A percentile compares a stretch with the other conserved stretches of the same genome.
Evolutionary conservation across 1,284 basidiomycete species (phyloP).

Genomic region (Cryptococcus sp.): DNA sequence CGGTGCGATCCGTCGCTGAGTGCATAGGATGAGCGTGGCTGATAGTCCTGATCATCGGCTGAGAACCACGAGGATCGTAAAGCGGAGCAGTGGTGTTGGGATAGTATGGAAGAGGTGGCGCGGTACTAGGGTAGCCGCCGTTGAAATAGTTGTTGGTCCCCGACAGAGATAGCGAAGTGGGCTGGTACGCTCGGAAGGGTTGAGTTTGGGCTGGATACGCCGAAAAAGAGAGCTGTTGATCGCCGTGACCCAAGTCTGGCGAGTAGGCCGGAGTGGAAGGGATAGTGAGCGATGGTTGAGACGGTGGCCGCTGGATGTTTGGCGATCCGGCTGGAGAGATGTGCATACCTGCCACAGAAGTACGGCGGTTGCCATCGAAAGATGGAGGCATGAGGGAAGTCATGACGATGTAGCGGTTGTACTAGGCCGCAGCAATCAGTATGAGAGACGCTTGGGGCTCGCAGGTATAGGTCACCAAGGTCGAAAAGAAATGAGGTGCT

Average conservation of each 20-base stretch:
- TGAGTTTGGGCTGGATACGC: constrained; percentile 17
- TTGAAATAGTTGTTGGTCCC: constrained; percentile 13
- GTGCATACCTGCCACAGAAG: constrained; percentile 28
- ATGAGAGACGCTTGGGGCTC: neutral
- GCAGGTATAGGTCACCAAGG: neutral
- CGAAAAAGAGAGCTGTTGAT: constrained; percentile 18
- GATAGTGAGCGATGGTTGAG: constrained; percentile 36
- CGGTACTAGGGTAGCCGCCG: constrained; percentile 24
- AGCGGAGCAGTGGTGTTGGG: constrained; percentile 12
- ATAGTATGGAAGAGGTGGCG: constrained; percentile 24
- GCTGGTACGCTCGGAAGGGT: constrained; percentile 18
- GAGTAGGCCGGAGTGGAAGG: constrained; percentile 26
- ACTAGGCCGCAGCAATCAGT: neutral
- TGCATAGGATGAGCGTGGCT: constrained; percentile 42
- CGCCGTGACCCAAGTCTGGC: constrained; percentile 18
- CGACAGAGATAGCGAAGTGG: constrained; percentile 17
- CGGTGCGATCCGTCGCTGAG: constrained; percentile 38
- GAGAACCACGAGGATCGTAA: constrained; percentile 25
- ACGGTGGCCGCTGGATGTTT: constrained; percentile 27
- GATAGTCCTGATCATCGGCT: constrained; percentile 37
- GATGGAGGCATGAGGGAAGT: constrained; percentile 24
- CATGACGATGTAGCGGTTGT: constrained; percentile 16
- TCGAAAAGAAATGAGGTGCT: neutral
- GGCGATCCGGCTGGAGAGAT: constrained; percentile 33
- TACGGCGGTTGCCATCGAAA: constrained; percentile 27